Percentiles rank a stretch among this genome's conserved stretches.
Evolutionary conservation across 164 flowering plant genomes (phyloP).

Genomic region (Aristolochia fimbriata): DNA sequence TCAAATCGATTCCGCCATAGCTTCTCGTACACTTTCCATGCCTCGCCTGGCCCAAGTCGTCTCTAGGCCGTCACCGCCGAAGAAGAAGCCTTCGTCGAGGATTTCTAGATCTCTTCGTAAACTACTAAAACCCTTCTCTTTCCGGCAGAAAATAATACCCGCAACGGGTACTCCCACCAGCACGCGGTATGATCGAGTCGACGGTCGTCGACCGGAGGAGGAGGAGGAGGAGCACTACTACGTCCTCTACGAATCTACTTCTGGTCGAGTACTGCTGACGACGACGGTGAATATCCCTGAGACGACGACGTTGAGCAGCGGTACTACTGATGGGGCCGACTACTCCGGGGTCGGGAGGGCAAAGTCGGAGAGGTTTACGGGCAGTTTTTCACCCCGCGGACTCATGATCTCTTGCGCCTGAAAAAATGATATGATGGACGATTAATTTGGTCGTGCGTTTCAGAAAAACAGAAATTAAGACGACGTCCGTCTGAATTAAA

Average conservation of each 20-base stretch:
- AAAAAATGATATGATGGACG: no score
- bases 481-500: not conserved
- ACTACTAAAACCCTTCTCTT: slow-evolving; percentile 35
- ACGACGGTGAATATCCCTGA: no score
- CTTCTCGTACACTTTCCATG: slow-evolving; percentile 16
- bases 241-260: slow-evolving; percentile 22
- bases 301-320: no score
- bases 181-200: not conserved
- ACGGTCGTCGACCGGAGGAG: slow-evolving; percentile 4
- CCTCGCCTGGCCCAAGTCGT: not conserved
- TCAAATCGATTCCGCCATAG: slow-evolving; percentile 72
- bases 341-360: slow-evolving; percentile 23
- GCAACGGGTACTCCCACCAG: not conserved
- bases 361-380: slow-evolving; percentile 39
- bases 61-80: slow-evolving; percentile 15
- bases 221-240: slow-evolving; percentile 14
- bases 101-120: slow-evolving; percentile 51
- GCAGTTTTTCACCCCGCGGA: slow-evolving; percentile 23
- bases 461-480: not conserved
- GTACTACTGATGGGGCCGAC: no score
- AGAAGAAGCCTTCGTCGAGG: slow-evolving; percentile 21
- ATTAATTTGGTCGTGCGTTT: no score
- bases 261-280: slow-evolving; percentile 30
- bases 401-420: slow-evolving; percentile 41
- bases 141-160: slow-evolving; percentile 26